Evolutionary conservation across 2,329 filamentous ascomycete genomes (phyloP), one percentile per base, ranked within the genome.

Genomic region (Pseudogymnoascus verrucosus): DNA sequence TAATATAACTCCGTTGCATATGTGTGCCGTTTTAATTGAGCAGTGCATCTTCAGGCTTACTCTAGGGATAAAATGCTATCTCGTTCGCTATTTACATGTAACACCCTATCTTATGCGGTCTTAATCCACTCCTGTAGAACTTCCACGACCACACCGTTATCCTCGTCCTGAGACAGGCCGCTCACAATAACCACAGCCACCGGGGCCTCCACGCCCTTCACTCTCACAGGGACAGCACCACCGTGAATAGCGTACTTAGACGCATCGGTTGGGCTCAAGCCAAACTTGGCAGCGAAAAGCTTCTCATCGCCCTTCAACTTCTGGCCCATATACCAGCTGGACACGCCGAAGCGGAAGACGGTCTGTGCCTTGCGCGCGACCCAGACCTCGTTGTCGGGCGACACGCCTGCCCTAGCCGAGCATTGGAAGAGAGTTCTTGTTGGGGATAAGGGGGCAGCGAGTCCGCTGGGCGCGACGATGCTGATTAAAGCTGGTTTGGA

Each of bases 101-200:
- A 57, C 34, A 34, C n/a, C 28, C 26, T 19, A 34, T 12, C n/a
- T 19, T 57, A 57, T 34, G 51, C 51, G 51, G 6, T 57, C 51
- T 57, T 61, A 19, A 61, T 37, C 59, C 28, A 81, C 66, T 84
- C 82, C 68, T 79, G 79, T 44, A 92, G 79, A 0, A 84, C 85
- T 72, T 92, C 88, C 0, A 89, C 82, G 70, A 93, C 85, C 39
- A 92, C 83, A 7, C 84, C 85, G 74, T 95, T 90, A 74, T 93
- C 89, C 76, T 92, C 83, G 69, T 89, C 80, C 75, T 92, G 88
- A 77, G 86, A 88, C 73, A 93, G 74, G 4, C 90, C 90, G 71
- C 86, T 89, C 1, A 93, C 88, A 16, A 92, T 85, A 23, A 92
- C 85, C 0, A 91, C 86, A 0, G 84, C 90, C 7, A 92, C 86